These are phyloP conservation scores for Centaurea solstitialis DNA, from an alignment of 129 eudicot genomes.

Conservation along the genomic window DNA sequence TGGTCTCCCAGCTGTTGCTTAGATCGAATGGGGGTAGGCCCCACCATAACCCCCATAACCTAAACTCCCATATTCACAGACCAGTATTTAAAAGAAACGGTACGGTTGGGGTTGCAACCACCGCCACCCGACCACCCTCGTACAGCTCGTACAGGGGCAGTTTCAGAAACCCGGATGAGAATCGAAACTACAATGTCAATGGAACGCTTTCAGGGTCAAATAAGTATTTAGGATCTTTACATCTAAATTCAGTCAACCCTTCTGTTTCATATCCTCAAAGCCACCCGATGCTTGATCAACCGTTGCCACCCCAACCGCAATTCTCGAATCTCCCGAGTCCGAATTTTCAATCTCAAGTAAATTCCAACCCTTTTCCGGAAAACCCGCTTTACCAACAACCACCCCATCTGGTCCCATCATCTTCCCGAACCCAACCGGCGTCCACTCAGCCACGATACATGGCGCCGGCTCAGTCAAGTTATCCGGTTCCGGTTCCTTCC, in stretches of 20 bases:
- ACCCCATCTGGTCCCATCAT: not conserved
- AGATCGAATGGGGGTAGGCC: constrained; percentile 10
- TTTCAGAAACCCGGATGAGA: constrained; percentile 16
- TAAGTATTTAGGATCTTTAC: constrained; percentile 19
- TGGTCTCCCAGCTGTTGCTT: constrained; percentile 30
- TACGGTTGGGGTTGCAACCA: constrained; percentile 19
- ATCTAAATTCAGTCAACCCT: constrained; percentile 25
- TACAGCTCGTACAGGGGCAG: constrained; percentile 17
- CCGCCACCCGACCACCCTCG: constrained; percentile 11
- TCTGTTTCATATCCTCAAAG: constrained; percentile 20
- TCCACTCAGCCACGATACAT: constrained; percentile 18
- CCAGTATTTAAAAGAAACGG: constrained; percentile 37
- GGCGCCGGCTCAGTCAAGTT: constrained; percentile 8
- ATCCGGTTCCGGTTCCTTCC: constrained; percentile 18
- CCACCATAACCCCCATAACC: not conserved
- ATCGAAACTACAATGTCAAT: constrained; percentile 5
- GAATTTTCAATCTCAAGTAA: constrained; percentile 25
- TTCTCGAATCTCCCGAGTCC: constrained; percentile 5
- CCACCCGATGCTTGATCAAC: constrained; percentile 25
- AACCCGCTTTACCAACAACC: not conserved
- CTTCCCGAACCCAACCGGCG: constrained; percentile 13
- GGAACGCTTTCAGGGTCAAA: constrained; percentile 15
- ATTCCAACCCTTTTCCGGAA: constrained; percentile 5
- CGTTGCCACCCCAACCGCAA: constrained; percentile 23
- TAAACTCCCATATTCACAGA: constrained; percentile 25